Evolutionary conservation across 352 stramenopile genomes (phyloP), one percentile per base, ranked within the genome.

Genomic region (Globisporangium viniferum): DNA sequence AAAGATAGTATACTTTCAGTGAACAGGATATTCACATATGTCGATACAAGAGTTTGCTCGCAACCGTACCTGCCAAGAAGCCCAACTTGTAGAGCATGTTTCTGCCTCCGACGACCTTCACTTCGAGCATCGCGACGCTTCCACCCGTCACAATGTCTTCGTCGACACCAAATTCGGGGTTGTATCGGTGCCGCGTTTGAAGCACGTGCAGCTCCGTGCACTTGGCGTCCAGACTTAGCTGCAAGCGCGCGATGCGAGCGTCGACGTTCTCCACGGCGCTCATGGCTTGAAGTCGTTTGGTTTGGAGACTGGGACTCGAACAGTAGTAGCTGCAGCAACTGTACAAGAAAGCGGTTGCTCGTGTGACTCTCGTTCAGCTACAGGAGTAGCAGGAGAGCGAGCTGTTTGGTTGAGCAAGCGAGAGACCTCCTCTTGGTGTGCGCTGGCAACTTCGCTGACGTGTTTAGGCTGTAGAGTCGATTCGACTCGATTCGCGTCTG

Each of bases 241-340:
- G 77, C 41, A 91, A 73, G 33, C 79, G 82, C 48, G 59, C 76
- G 41, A 91, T 81, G 27, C 79, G 82, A 53, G 67, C 76, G 22
- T 78, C 81, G n/a, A 89, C 79, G 72, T 91, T 82, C 57, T 91
- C 82, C 44, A 91, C 82, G 12, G 78, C 79, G 67, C 82, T 91
- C 82, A 91, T 90, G 27, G 3, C 24, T 35, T 61, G 22, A 24
- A 55, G 4, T 20, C 35, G 35, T 5, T 44, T 27, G 18, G 15
- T 35, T 60, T 5, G 29, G 29, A 39, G 27, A 12, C 18, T 39
- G 29, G 29, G 24, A 29, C 20, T 20, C 31, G 3, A 33, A 33
- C 20, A 8, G 18, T n/a, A 48, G 33, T 48, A 3, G n/a, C 49
- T 31, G 10, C 18, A 51, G 5, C 41, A n/a, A 49, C 41, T 49